Base-by-base conservation (phyloP, 2,329 filamentous ascomycete species). In the Fusarium sp. region DNA sequence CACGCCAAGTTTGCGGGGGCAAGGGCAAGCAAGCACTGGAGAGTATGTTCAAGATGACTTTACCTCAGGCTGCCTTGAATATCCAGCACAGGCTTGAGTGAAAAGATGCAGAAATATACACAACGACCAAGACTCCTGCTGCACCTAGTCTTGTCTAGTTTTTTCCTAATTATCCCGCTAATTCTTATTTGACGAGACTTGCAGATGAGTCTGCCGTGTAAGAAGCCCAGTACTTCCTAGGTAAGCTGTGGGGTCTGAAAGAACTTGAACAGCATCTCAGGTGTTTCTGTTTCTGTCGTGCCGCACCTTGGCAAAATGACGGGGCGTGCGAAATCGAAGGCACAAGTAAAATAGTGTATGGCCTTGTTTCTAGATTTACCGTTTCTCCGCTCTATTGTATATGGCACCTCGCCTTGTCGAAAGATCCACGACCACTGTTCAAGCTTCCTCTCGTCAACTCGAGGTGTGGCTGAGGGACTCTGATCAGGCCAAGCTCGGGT, bases 1-100 rank as follows among this genome's bases (percentile, higher is more conserved):
- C 51, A 50, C 55, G 59, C 67, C 67, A 71, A 71, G 36, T 61
- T 68, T 71, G 68, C 59, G 68, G 63, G 59, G 68, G 12, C 37
- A 28, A 34, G 59, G 68, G 12, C 37, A 28, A 34, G 40, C 31
- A 30, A 51, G 47, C 18, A 23, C 18, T 23, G 18, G 18, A 23
- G 18, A 23, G 18, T 23, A 23, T 23, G 18, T 23, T 23, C 18
- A 23, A 23, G 18, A 23, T 23, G 18, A 23, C 18, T 23, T 23
- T 23, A 51, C 37, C 31, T 51, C 16, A 31, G 34, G 50, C 36
- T 31, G 31, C 27, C 36, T 13, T 52, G 31, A 16, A 28, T 34
- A 52, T 27, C 15, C 10, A 13, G 37, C n/a, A 37, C n/a, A 36
- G 30, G 46, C 2, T 52, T 15, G 10, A 28, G 27, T 30, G 18